Evolutionary conservation across 805 yeast species (phyloP).

Genomic region (Schwanniomyces polymorphus): DNA sequence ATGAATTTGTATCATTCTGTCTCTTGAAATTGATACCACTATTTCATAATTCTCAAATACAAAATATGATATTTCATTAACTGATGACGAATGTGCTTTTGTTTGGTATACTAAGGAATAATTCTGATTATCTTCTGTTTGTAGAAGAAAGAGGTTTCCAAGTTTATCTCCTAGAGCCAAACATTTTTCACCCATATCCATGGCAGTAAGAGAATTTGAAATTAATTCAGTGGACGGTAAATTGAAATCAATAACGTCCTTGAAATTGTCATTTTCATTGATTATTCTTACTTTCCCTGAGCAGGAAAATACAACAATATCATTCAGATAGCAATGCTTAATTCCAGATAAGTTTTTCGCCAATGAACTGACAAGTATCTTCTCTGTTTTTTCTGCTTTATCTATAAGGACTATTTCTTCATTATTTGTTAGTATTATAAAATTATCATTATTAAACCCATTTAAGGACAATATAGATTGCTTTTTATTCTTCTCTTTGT

Average conservation of each 20-base stretch:
- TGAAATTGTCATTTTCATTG: constrained; percentile 9
- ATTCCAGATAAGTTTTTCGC: constrained; percentile 39
- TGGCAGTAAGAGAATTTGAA: constrained; percentile 40
- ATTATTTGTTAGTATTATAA: constrained; percentile 34
- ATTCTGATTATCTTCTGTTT: constrained; percentile 10
- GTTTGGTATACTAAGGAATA: constrained; percentile 20
- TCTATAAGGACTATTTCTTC: constrained; percentile 36
- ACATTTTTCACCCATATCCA: constrained; percentile 32
- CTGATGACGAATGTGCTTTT: constrained; percentile 52
- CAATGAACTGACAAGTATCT: constrained; percentile 33
- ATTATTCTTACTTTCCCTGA: constrained; percentile 38
- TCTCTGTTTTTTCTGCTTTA: constrained; percentile 7
- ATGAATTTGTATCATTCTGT: constrained; percentile 62
- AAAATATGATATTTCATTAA: constrained; percentile 46
- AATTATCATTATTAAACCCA: constrained; percentile 15
- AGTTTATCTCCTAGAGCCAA: constrained; percentile 50
- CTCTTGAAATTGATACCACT: constrained; percentile 54
- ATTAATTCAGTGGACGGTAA: constrained; percentile 31
- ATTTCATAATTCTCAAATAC: constrained; percentile 23
- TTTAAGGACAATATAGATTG: constrained; percentile 25
- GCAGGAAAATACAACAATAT: constrained; percentile 42
- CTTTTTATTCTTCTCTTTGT: constrained; percentile 1
- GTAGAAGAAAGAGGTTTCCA: constrained; percentile 39
- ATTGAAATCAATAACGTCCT: constrained; percentile 9
- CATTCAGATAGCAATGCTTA: constrained; percentile 29